Percentiles rank a stretch among this genome's conserved stretches.
These are phyloP conservation scores for Phialophora macrospora DNA, from an alignment of 2,329 filamentous ascomycete genomes.

Conservation along the genomic window DNA sequence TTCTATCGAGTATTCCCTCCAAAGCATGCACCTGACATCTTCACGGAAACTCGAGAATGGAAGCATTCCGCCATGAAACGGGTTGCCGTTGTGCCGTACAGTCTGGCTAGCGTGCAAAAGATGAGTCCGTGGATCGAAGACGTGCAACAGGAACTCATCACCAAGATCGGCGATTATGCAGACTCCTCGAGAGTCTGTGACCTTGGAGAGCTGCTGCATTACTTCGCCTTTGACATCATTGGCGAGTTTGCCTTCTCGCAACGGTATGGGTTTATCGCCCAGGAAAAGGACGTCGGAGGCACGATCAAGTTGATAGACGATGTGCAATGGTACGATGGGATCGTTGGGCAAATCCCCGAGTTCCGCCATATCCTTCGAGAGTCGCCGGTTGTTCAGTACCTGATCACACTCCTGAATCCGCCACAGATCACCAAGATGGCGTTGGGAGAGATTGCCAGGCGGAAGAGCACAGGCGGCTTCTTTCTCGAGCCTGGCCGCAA, in stretches of 20 bases:
- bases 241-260: slow-evolving; percentile 48
- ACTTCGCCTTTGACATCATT: slow-evolving; percentile 46
- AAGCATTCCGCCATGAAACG: slow-evolving; percentile 62
- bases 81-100: slow-evolving; percentile 42
- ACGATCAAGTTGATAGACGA: slow-evolving; percentile 60
- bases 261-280: slow-evolving; percentile 58
- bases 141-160: slow-evolving; percentile 42
- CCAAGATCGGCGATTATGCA: slow-evolving; percentile 51
- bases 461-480: slow-evolving; percentile 43
- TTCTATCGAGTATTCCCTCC: slow-evolving; percentile 62
- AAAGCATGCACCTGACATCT: slow-evolving; percentile 62
- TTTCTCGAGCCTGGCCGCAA: slow-evolving; percentile 28
- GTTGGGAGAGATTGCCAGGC: slow-evolving; percentile 30
- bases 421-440: slow-evolving; percentile 45
- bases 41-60: slow-evolving; percentile 60
- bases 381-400: slow-evolving; percentile 56
- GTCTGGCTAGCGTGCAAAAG: slow-evolving; percentile 38
- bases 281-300: slow-evolving; percentile 57
- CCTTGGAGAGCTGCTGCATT: slow-evolving; percentile 51
- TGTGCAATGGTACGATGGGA: slow-evolving; percentile 41
- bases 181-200: slow-evolving; percentile 46
- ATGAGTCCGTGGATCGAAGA: slow-evolving; percentile 39
- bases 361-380: slow-evolving; percentile 56
- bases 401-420: slow-evolving; percentile 47
- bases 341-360: slow-evolving; percentile 45